Conservation (phyloP, 306 rosid species). For the Potentilla sterilis region DNA sequence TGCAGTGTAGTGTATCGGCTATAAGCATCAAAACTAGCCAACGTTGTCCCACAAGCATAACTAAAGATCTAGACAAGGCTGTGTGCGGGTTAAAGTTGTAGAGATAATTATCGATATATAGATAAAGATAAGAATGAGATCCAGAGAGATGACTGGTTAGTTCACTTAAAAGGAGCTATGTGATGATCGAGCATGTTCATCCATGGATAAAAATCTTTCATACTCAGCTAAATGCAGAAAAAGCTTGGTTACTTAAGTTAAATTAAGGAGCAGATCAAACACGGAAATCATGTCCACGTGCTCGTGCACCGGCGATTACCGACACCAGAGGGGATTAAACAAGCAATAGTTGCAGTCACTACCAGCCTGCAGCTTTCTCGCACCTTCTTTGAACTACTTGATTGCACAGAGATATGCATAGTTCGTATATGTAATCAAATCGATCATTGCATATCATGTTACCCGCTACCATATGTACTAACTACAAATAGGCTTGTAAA, state of each 20-base stretch:
- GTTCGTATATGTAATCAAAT: background rate
- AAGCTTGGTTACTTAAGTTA: background rate
- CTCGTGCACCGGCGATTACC: background rate
- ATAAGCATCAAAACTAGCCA: background rate
- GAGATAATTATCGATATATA: background rate
- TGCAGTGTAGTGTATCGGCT: background rate
- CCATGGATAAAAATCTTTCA: background rate
- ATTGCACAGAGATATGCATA: conserved; percentile 4
- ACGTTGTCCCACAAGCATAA: background rate
- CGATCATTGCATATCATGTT: conserved; percentile 18
- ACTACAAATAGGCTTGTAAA: background rate
- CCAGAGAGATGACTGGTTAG: background rate
- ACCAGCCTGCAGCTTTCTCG: conserved; percentile 4
- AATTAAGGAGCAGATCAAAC: background rate
- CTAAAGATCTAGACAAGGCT: background rate
- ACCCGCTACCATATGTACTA: background rate
- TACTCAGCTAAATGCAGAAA: background rate
- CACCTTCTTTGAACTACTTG: conserved; percentile 5
- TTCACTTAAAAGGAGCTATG: background rate
- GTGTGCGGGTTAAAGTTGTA: background rate
- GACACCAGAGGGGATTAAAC: background rate
- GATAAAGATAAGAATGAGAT: background rate
- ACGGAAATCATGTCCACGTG: conserved; percentile 11
- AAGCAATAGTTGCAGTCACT: background rate
- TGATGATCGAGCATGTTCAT: background rate